Percentiles rank a stretch among this genome's conserved stretches.
Conservation (phyloP, 1,284 basidiomycete species). For the Cryptococcus sp. region DNA sequence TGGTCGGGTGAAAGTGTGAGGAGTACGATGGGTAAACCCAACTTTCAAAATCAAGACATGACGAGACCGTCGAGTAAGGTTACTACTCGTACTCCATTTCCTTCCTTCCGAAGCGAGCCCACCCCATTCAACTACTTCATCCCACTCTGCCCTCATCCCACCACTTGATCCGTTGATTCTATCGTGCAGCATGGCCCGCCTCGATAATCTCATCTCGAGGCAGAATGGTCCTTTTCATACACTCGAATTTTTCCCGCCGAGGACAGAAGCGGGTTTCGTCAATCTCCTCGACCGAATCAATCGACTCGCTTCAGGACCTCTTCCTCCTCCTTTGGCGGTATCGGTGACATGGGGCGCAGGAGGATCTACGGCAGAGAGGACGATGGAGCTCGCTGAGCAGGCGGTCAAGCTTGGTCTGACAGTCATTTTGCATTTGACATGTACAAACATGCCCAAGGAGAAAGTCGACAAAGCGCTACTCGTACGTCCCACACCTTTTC, state of each 20-base stretch:
- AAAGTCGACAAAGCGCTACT: constrained; percentile 77
- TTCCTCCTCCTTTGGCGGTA: constrained; percentile 61
- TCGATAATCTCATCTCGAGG: constrained; percentile 9
- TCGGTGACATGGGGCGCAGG: constrained; percentile 96
- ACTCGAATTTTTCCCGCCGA: constrained; percentile 93
- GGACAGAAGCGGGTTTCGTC: constrained; percentile 85
- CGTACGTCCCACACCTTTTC: constrained; percentile 49
- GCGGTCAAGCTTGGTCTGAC: constrained; percentile 53
- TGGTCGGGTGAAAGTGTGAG: not conserved
- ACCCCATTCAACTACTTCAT: not conserved
- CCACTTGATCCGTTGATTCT: not conserved
- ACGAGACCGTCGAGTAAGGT: too few species aligned
- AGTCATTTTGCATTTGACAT: constrained; percentile 90
- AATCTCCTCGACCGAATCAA: constrained; percentile 77
- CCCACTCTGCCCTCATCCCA: not conserved
- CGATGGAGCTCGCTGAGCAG: constrained; percentile 74
- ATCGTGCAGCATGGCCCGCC: constrained; percentile 11
- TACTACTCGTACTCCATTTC: too few species aligned
- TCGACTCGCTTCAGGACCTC: constrained; percentile 56
- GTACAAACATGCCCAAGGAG: constrained; percentile 91
- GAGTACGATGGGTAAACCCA: too few species aligned
- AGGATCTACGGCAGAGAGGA: constrained; percentile 83
- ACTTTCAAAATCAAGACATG: too few species aligned
- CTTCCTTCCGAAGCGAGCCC: not conserved
- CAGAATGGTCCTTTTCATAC: constrained; percentile 62